Evolutionary conservation across 768 basidiomycete species (phyloP), one percentile per base, ranked within the genome.

Genomic region (Trametes meyenii): DNA sequence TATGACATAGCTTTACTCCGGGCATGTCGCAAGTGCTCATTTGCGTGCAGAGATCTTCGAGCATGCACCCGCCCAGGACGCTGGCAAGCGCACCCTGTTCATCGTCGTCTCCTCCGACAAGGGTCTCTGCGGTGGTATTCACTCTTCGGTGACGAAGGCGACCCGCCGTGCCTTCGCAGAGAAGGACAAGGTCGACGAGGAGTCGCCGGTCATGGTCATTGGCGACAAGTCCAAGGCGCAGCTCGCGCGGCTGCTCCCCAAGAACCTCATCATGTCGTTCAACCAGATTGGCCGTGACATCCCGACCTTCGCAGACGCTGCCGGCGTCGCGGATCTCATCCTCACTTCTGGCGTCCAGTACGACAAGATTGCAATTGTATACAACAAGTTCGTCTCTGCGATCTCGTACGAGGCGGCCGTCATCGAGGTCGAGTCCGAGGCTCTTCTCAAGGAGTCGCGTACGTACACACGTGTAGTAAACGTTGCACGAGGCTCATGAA

Each of bases 101-200:
- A 74, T 98, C 67, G 93, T 96, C 74, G 77, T 97, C 71, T 97
- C 96, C 48, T 98, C 96, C 57, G 96, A 98, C 87, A 95, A 96
- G 79, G 96, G 97, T 78, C 92, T 99, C 60, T 99, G 96, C 73
- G 96, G 97, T 79, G 96, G 97, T 83, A 96, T 99, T 71, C 96
- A 98, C 82, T 98, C 96, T 43, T 94, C 94, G 55, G 92, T 98
- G 72, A 83, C 90, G 68, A 97, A 98, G 78, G 85, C 87, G 58
- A 91, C 94, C 52, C 91, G 92, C 67, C 85, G 83, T 59, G 89
- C 84, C 33, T 71, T 96, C 58, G 77, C 74, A 33, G 82, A 85
- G 69, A 77, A 79, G 45, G 77, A 76, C 49, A 74, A 77, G 64
- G 79, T 88, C 50, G 85, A 86, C 60, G 53, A 78, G 11, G 82